phyloP scores from a whole-genome alignment of 768 basidiomycete species.

The Naematelia aurantialba region DNA sequence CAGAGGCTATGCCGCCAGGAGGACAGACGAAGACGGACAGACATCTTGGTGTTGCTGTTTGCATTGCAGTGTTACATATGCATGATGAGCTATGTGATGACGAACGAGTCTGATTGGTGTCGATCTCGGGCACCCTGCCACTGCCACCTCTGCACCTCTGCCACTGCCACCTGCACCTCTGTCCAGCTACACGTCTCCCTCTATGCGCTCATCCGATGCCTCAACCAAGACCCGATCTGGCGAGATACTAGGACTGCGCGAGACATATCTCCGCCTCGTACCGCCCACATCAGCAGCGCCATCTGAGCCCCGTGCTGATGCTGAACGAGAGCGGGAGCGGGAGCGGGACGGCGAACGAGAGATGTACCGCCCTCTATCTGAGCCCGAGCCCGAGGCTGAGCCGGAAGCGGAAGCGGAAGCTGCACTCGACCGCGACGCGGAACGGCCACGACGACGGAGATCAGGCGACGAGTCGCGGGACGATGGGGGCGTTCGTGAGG shows the following conservation, averaged over 20 bases:
- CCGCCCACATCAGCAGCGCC: constrained; percentile 22
- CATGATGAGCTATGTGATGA: no score
- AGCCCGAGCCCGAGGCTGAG: constrained; percentile 18
- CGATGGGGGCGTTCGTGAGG: constrained; percentile 29
- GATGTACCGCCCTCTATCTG: constrained; percentile 27
- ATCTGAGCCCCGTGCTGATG: background rate
- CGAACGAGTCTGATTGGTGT: background rate
- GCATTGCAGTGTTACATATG: no score
- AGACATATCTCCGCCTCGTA: constrained; percentile 20
- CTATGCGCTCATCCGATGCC: constrained; percentile 33
- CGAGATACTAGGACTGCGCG: constrained; percentile 17
- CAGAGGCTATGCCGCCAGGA: no score
- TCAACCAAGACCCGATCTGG: constrained; percentile 18
- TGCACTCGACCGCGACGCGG: constrained; percentile 14
- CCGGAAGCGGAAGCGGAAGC: no score
- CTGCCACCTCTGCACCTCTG: no score
- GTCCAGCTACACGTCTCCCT: constrained; percentile 44
- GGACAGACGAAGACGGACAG: no score
- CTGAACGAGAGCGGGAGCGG: background rate
- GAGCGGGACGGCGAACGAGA: constrained; percentile 32
- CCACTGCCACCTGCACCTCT: no score
- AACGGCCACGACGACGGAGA: constrained; percentile 9
- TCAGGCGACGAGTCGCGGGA: constrained; percentile 27
- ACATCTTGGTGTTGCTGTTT: no score
- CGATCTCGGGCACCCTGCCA: background rate